Conservation (phyloP, 805 yeast species). For the Suhomyces pyralidae region DNA sequence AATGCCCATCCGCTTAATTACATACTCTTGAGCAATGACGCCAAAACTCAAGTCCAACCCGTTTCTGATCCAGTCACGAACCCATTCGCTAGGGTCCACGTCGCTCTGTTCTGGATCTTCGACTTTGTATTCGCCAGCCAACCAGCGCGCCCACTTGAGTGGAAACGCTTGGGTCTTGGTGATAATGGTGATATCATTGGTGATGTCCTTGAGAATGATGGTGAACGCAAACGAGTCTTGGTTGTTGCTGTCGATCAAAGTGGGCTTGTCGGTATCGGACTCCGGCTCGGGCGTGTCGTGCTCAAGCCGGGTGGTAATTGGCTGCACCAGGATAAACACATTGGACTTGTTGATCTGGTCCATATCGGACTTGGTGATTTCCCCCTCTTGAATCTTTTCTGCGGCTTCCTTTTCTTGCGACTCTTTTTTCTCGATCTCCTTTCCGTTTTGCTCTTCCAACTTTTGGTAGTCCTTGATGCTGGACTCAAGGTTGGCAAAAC, state of each 20-base stretch:
- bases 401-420: constrained; percentile 17
- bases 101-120: constrained; percentile 19
- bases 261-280: constrained; percentile 23
- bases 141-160: constrained; percentile 88
- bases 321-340: constrained; percentile 68
- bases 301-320: constrained; percentile 43
- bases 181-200: constrained; percentile 69
- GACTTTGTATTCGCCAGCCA: constrained; percentile 47
- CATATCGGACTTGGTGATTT: background rate
- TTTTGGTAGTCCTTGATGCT: constrained; percentile 48
- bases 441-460: constrained; percentile 27
- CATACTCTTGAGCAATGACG: constrained; percentile 85
- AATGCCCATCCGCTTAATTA: constrained; percentile 83
- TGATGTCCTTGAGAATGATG: constrained; percentile 70
- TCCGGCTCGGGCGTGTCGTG: constrained; percentile 9
- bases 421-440: constrained; percentile 25
- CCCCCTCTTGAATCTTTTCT: constrained; percentile 4
- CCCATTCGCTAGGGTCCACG: constrained; percentile 44
- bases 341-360: constrained; percentile 44
- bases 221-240: constrained; percentile 69
- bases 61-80: constrained; percentile 42
- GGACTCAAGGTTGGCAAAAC: constrained; percentile 81
- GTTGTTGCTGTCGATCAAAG: constrained; percentile 45
- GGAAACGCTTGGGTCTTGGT: constrained; percentile 91
- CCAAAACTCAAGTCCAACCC: constrained; percentile 82